phyloP scores from a whole-genome alignment of 352 stramenopile species.

The Phytophthora colocasiae region DNA sequence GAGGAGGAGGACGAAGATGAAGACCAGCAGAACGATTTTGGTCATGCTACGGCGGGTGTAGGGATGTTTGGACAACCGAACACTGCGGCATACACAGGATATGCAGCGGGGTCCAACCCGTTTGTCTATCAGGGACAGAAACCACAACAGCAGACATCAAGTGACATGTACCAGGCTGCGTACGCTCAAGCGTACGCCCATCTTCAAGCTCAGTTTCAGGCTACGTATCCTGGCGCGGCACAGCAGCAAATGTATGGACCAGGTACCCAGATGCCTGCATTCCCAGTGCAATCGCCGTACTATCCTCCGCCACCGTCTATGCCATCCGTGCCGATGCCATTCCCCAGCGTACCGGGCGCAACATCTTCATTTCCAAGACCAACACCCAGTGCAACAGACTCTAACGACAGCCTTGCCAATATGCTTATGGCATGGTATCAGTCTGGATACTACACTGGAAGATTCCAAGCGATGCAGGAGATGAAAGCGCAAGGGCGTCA shows the following conservation, averaged over 20 bases:
- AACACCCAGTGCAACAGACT: constrained; percentile 15
- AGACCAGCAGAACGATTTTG: constrained; percentile 9
- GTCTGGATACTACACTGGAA: constrained; percentile 82
- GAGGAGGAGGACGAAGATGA: constrained; percentile 25
- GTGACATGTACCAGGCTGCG: constrained; percentile 66
- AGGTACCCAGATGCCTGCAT: constrained; percentile 22
- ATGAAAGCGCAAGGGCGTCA: constrained; percentile 51
- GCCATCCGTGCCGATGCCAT: constrained; percentile 34
- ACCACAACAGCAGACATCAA: constrained; percentile 26
- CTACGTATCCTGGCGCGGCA: constrained; percentile 38
- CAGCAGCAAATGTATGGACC: constrained; percentile 24
- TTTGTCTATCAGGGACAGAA: constrained; percentile 21
- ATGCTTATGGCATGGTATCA: constrained; percentile 87
- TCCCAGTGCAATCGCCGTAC: constrained; percentile 32
- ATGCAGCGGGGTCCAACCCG: constrained; percentile 14
- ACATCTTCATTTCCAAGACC: constrained; percentile 27
- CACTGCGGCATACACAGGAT: constrained; percentile 11
- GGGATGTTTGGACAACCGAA: constrained; percentile 23
- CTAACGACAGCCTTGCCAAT: constrained; percentile 72
- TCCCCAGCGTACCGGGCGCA: constrained; percentile 33
- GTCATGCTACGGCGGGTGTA: constrained; percentile 3
- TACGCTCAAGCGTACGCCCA: constrained; percentile 62
- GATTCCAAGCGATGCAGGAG: constrained; percentile 82
- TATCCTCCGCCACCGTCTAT: constrained; percentile 31
- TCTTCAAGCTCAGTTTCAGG: constrained; percentile 66